Percentiles rank a stretch among this genome's conserved stretches.
Conservation (phyloP, 2,329 filamentous ascomycete species). For the Colletotrichum sublineola region DNA sequence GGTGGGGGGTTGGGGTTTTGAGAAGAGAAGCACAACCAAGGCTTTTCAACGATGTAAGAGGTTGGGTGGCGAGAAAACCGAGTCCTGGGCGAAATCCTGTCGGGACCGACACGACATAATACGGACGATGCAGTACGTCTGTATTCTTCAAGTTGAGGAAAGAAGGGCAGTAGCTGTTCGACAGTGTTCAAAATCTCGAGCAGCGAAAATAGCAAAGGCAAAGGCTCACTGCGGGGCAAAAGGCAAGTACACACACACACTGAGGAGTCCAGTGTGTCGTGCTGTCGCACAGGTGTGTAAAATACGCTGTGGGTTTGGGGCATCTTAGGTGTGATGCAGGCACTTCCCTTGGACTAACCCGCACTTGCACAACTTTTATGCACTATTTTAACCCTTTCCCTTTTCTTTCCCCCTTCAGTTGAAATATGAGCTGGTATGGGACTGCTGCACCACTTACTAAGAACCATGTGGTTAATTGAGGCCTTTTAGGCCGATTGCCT, state of each 20-base stretch:
- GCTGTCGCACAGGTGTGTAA: conserved; percentile 16
- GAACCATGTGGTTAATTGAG: background rate
- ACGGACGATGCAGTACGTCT: conserved; percentile 20
- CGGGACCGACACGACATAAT: conserved; percentile 35
- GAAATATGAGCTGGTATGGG: background rate
- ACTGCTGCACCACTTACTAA: background rate
- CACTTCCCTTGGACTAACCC: background rate
- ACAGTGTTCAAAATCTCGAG: conserved; percentile 9
- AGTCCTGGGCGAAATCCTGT: conserved; percentile 13
- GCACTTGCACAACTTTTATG: conserved; percentile 2
- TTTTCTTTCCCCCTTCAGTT: background rate
- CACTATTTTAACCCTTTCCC: background rate
- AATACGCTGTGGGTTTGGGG: conserved; percentile 7
- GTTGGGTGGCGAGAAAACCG: conserved; percentile 29
- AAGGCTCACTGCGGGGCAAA: conserved; percentile 38
- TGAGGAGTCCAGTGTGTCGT: conserved; percentile 8
- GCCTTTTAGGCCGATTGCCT: background rate
- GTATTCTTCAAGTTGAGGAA: background rate
- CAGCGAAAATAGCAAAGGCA: conserved; percentile 13
- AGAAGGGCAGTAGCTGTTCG: background rate
- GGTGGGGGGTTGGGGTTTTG: conserved; percentile 34
- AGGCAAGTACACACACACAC: background rate
- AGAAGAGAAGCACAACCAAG: conserved; percentile 12
- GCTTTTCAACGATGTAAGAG: conserved; percentile 24
- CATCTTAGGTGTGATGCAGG: background rate